Conservation (phyloP, 1,284 basidiomycete genomes). For the Sporisorium sorghi region DNA sequence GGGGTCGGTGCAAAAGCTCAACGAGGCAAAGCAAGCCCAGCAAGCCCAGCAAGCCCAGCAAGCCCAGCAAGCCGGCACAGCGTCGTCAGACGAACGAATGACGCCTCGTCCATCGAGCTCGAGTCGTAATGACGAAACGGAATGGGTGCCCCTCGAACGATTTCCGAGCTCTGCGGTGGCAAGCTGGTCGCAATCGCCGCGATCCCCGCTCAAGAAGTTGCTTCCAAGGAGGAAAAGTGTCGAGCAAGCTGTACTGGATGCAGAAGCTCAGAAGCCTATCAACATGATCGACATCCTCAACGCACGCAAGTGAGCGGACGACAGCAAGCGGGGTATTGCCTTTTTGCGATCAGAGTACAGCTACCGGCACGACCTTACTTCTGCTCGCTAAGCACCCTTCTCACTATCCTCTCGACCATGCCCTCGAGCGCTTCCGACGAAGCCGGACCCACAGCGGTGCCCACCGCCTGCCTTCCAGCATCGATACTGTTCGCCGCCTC, state of each 20-base stretch:
- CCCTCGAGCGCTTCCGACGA: slow-evolving; percentile 46
- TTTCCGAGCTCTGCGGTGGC: slow-evolving; percentile 7
- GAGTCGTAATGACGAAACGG: background rate
- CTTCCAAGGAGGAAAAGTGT: background rate
- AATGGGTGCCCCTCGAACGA: slow-evolving; percentile 17
- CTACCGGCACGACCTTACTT: too few relatives aligned
- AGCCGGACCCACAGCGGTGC: slow-evolving; percentile 29
- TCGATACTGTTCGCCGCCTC: slow-evolving; percentile 31
- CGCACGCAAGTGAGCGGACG: background rate
- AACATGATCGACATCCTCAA: slow-evolving; percentile 20
- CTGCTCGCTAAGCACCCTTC: slow-evolving; percentile 49
- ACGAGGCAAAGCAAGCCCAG: background rate
- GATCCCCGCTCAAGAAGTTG: background rate
- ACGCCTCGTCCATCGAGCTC: background rate
- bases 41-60: too few relatives aligned
- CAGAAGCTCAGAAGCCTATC: background rate
- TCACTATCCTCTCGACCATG: slow-evolving; percentile 52
- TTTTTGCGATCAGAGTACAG: too few relatives aligned
- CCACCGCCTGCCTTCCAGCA: slow-evolving; percentile 34
- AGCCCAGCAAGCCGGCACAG: too few relatives aligned
- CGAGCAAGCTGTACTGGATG: background rate
- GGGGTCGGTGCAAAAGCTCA: slow-evolving; percentile 10
- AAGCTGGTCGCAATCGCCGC: background rate
- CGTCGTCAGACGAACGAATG: background rate
- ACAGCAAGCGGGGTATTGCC: background rate